A percentile compares a stretch with the other conserved stretches of the same genome.
Evolutionary conservation across 2,329 filamentous ascomycete genomes (phyloP).

Genomic region (Botryosphaeria agaves): DNA sequence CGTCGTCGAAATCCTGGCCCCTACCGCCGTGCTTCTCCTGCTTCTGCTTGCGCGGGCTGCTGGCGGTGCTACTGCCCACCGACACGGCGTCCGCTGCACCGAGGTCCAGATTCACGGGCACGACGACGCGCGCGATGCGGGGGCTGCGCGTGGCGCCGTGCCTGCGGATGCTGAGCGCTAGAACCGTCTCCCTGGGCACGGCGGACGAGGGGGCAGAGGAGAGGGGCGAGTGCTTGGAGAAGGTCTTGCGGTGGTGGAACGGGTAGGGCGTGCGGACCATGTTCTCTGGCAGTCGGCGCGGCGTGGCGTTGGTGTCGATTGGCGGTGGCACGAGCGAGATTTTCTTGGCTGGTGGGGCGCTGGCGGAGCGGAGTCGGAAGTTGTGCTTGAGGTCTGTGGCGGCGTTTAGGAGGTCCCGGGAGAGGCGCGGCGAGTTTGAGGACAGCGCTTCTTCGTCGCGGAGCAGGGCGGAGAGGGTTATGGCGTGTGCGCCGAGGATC

Average conservation of each 20-base stretch:
- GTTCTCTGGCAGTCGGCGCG: conserved; percentile 9
- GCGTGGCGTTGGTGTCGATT: conserved; percentile 11
- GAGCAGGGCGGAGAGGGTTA: conserved; percentile 15
- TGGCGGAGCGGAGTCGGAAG: conserved; percentile 3
- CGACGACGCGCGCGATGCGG: conserved; percentile 10
- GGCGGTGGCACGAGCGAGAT: conserved; percentile 16
- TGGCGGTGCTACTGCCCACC: too few species aligned
- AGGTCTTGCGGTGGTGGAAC: conserved; percentile 10
- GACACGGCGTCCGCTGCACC: background rate
- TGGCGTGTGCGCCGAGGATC: conserved; percentile 13
- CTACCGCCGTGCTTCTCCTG: conserved; percentile 10
- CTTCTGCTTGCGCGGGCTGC: conserved; percentile 3
- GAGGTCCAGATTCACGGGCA: conserved; percentile 8
- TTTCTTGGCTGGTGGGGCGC: conserved; percentile 9
- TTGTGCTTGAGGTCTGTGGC: conserved; percentile 3
- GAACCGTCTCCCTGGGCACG: conserved; percentile 9
- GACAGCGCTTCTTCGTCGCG: conserved; percentile 8
- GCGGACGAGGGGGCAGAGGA: background rate
- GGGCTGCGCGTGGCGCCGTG: conserved; percentile 8
- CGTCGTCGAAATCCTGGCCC: conserved; percentile 15
- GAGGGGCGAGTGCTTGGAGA: conserved; percentile 3
- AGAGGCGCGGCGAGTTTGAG: background rate
- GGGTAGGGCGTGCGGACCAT: conserved; percentile 17
- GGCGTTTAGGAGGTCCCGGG: background rate
- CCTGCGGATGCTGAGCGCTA: conserved; percentile 14